phyloP scores from a whole-genome alignment of 164 flowering plant genomes.

The Aristolochia californica region DNA sequence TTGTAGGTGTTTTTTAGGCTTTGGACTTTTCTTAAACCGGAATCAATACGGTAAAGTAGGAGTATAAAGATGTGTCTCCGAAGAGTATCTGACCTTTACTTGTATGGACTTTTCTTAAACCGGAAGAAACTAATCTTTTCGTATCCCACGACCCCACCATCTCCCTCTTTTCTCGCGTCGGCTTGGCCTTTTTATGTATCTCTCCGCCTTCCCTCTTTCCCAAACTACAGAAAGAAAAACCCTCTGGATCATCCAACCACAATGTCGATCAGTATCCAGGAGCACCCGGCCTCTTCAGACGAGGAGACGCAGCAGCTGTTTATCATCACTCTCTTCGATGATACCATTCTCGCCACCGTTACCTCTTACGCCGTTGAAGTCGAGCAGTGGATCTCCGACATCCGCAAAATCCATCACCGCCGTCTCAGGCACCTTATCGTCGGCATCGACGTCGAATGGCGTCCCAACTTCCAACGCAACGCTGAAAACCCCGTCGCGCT shows the following conservation, averaged over 20 bases:
- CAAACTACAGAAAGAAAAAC: no score
- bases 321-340: neutral
- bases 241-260: neutral
- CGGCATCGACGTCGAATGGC: constrained; percentile 61
- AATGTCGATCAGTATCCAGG: neutral
- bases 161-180: no score
- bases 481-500: constrained; percentile 10
- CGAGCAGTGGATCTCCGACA: constrained; percentile 9
- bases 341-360: constrained; percentile 9
- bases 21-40: no score
- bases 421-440: constrained; percentile 19
- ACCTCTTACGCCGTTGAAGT: constrained; percentile 8
- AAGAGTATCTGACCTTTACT: no score
- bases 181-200: no score
- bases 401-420: constrained; percentile 1
- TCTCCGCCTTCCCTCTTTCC: no score
- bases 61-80: no score
- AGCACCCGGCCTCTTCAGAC: neutral
- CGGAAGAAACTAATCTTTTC: no score
- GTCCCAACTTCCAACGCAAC: constrained; percentile 13
- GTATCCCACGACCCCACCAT: no score
- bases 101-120: no score
- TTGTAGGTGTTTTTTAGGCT: no score
- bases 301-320: neutral
- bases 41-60: no score